phyloP scores from a whole-genome alignment of 257 asterid genomes.

The Solanum rostratum region DNA sequence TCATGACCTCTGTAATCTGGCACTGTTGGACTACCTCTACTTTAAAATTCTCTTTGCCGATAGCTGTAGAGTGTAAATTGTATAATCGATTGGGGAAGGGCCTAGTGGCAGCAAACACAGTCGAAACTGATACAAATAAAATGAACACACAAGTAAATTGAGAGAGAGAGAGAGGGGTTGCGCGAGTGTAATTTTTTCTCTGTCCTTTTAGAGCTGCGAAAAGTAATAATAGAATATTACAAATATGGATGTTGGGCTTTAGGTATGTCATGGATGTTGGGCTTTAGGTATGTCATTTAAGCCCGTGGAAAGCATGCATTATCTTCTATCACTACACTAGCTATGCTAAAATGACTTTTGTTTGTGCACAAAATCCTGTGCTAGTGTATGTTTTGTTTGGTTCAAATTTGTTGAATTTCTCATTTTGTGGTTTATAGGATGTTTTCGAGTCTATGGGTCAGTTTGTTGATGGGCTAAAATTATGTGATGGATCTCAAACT shows the following conservation, averaged over 20 bases:
- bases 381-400: not conserved
- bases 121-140: not conserved
- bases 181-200: not conserved
- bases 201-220: not conserved
- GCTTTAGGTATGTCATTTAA: too few species aligned
- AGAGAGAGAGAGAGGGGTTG: not conserved
- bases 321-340: too few species aligned
- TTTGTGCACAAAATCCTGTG: not conserved
- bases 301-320: too few species aligned
- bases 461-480: constrained; percentile 82
- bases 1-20: not conserved
- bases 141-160: not conserved
- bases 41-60: not conserved
- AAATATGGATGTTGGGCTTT: too few species aligned
- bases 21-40: not conserved
- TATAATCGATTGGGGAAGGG: not conserved
- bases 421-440: constrained; percentile 31
- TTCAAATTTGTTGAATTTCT: not conserved
- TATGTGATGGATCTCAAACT: constrained; percentile 75
- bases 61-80: not conserved
- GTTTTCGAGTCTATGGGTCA: constrained; percentile 75
- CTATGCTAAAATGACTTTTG: not conserved
- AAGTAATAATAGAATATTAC: not conserved
- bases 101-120: not conserved
- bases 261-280: too few species aligned